phyloP scores from a whole-genome alignment of 257 asterid genomes.

The Primulina tabacum region DNA sequence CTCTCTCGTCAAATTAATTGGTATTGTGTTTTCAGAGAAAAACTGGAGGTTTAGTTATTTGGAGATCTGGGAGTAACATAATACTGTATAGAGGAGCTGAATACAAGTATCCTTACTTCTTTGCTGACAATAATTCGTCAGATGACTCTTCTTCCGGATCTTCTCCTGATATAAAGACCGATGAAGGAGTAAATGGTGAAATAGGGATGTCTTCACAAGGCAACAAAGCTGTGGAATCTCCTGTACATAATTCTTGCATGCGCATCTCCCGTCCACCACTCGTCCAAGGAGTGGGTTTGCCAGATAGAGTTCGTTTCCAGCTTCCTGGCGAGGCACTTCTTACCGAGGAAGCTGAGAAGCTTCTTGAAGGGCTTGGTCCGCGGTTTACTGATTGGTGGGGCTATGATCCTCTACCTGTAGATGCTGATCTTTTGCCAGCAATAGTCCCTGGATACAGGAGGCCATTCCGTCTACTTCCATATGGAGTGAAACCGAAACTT shows the following conservation, averaged over 20 bases:
- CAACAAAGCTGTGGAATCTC: conserved; percentile 27
- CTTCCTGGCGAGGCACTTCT: conserved; percentile 89
- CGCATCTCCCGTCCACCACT: conserved; percentile 42
- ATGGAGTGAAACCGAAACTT: conserved; percentile 74
- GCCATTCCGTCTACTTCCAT: conserved; percentile 92
- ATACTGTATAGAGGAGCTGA: conserved; percentile 80
- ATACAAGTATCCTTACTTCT: conserved; percentile 91
- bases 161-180: conserved; percentile 35
- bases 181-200: conserved; percentile 29
- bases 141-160: conserved; percentile 37
- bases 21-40: conserved; percentile 59
- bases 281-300: conserved; percentile 81
- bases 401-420: conserved; percentile 82
- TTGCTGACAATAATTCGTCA: conserved; percentile 28
- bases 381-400: conserved; percentile 99
- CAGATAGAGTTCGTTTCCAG: conserved; percentile 79
- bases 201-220: conserved; percentile 30
- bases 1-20: conserved; percentile 21
- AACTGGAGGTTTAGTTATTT: conserved; percentile 93
- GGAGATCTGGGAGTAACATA: conserved; percentile 96
- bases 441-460: conserved; percentile 73
- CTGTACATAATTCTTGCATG: conserved; percentile 26
- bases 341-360: conserved; percentile 68
- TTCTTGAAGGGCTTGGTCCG: conserved; percentile 93
- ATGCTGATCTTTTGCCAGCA: conserved; percentile 95